phyloP scores from a whole-genome alignment of 2,329 filamentous ascomycete species.

The Colletotrichum endophyticum region DNA sequence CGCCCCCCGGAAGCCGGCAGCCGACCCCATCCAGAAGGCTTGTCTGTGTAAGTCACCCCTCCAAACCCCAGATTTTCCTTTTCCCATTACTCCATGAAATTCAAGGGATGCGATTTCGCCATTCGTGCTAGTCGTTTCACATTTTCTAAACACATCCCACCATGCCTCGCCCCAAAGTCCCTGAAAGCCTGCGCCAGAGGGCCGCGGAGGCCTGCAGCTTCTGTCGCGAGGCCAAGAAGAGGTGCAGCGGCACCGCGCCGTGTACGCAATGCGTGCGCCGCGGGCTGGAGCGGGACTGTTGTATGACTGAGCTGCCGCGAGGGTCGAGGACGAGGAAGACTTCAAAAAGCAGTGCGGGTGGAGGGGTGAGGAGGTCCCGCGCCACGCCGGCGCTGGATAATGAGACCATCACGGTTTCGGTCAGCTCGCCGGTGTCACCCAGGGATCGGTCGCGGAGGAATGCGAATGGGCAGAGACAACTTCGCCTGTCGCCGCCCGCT shows the following conservation, averaged over 20 bases:
- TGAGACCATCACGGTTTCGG: background rate
- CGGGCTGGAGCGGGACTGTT: constrained; percentile 25
- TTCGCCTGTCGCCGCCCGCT: background rate
- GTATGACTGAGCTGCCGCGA: background rate
- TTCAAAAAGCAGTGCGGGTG: background rate
- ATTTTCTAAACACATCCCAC: background rate
- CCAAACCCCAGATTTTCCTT: background rate
- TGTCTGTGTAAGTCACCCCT: background rate
- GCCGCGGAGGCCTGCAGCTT: constrained; percentile 52
- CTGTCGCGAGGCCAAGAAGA: constrained; percentile 56
- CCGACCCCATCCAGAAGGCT: background rate
- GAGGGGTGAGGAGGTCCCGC: background rate
- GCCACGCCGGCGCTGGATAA: background rate
- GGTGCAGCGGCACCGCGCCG: constrained; percentile 52
- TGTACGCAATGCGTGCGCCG: constrained; percentile 52
- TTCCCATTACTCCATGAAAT: background rate
- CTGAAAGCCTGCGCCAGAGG: constrained; percentile 51
- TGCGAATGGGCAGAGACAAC: background rate
- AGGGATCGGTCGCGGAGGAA: background rate
- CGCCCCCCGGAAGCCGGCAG: background rate
- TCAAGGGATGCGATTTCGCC: constrained; percentile 37
- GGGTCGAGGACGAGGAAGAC: background rate
- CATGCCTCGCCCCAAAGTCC: constrained; percentile 50
- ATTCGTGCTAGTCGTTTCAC: background rate
- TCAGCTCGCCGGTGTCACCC: background rate